These are phyloP conservation scores for Boletellus sp. DNA, from an alignment of 768 basidiomycete species.

Conservation along the genomic window DNA sequence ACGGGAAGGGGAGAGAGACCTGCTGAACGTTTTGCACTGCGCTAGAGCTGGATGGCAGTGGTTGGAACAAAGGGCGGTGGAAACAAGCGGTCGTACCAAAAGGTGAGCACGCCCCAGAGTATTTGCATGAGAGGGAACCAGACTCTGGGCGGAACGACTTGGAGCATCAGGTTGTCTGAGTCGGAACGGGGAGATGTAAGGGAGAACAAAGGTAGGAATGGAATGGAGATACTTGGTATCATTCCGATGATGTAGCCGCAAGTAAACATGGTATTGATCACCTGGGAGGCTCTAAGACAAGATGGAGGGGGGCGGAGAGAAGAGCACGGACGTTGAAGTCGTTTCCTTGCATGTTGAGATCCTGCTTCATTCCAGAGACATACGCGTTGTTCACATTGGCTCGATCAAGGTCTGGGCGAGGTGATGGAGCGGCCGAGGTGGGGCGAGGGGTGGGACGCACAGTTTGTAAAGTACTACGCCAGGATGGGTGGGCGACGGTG, in stretches of 20 bases:
- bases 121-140: constrained; percentile 67
- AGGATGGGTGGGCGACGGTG: constrained; percentile 2
- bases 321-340: constrained; percentile 50
- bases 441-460: constrained; percentile 31
- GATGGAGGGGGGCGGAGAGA: background rate
- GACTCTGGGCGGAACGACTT: constrained; percentile 57
- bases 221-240: constrained; percentile 51
- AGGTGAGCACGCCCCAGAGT: constrained; percentile 62
- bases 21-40: constrained; percentile 53
- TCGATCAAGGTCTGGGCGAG: constrained; percentile 53
- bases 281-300: constrained; percentile 28
- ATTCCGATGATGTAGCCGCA: constrained; percentile 75
- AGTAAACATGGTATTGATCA: constrained; percentile 68
- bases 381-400: constrained; percentile 72
- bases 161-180: constrained; percentile 63
- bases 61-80: background rate
- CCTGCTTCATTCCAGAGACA: constrained; percentile 77
- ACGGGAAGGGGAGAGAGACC: constrained; percentile 28
- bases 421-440: background rate
- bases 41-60: constrained; percentile 44
- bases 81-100: constrained; percentile 40
- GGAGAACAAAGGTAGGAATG: background rate
- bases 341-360: constrained; percentile 59
- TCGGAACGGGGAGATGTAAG: constrained; percentile 1
- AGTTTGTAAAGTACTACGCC: constrained; percentile 67